Conservation (phyloP, 164 flowering plant genomes). For the Akebia trifoliata region DNA sequence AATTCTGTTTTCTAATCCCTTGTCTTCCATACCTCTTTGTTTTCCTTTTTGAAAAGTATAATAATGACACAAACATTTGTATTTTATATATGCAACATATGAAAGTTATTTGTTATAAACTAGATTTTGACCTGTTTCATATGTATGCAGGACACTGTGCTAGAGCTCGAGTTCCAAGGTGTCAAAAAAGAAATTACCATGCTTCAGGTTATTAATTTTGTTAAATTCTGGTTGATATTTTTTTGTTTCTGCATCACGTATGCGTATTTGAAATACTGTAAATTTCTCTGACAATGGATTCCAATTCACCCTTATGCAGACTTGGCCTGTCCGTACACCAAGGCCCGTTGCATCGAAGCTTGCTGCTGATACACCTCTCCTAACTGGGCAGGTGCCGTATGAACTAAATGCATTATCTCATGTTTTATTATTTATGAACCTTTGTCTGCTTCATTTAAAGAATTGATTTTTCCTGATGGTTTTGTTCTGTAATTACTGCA, state of each 20-base stretch:
- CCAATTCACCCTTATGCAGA: conserved; percentile 36
- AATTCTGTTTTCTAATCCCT: too few species aligned
- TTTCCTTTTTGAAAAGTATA: too few species aligned
- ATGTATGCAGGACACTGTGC: conserved; percentile 75
- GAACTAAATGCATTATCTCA: not conserved
- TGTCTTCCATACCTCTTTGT: too few species aligned
- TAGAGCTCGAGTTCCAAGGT: conserved; percentile 99
- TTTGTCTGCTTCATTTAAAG: too few species aligned
- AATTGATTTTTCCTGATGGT: conserved; percentile 9
- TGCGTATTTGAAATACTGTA: not conserved
- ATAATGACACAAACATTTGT: too few species aligned
- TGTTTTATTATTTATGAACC: too few species aligned
- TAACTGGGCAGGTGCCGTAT: conserved; percentile 86
- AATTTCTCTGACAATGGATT: not conserved
- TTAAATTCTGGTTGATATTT: not conserved
- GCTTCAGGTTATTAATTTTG: conserved; percentile 74
- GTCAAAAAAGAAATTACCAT: conserved; percentile 83
- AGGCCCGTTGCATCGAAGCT: conserved; percentile 96
- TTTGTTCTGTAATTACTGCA: conserved; percentile 24
- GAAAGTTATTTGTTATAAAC: not conserved
- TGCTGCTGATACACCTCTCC: conserved; percentile 98
- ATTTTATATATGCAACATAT: too few species aligned
- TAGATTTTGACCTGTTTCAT: conserved; percentile 2
- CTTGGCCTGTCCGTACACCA: conserved; percentile 99
- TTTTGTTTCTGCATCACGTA: not conserved